Evolutionary conservation across 2,329 filamentous ascomycete species (phyloP).

Genomic region (Hypoxylon sp.): DNA sequence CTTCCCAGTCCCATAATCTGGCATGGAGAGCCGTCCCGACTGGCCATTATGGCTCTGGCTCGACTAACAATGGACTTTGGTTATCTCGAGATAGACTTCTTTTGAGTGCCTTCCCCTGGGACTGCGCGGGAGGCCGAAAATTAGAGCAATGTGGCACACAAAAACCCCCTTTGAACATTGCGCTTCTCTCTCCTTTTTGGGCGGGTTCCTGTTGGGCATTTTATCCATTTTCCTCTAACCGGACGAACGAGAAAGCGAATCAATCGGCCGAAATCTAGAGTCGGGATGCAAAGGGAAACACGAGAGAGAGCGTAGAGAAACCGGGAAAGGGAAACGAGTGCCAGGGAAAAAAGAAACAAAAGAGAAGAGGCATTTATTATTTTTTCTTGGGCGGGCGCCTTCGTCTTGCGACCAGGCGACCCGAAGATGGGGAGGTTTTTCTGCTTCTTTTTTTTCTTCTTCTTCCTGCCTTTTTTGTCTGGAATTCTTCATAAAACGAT

Average conservation of each 20-base stretch:
- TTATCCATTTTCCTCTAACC: conserved; percentile 24
- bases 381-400: conserved; percentile 27
- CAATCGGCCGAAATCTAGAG: conserved; percentile 38
- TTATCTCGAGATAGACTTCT: conserved; percentile 45
- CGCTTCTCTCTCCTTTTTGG: conserved; percentile 10
- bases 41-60: conserved; percentile 27
- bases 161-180: neutral
- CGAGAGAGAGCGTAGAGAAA: conserved; percentile 27
- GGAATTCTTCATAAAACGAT: conserved; percentile 44
- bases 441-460: conserved; percentile 29
- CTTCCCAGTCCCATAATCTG: conserved; percentile 18
- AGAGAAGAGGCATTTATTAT: conserved; percentile 33
- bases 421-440: conserved; percentile 27
- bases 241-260: conserved; percentile 30
- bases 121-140: conserved; percentile 30
- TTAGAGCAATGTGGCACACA: conserved; percentile 25
- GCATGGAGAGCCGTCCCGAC: conserved; percentile 21
- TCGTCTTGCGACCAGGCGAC: conserved; percentile 20
- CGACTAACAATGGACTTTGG: conserved; percentile 22
- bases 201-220: conserved; percentile 19
- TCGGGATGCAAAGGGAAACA: conserved; percentile 19
- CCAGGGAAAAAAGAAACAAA: conserved; percentile 21
- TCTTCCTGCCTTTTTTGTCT: conserved; percentile 18
- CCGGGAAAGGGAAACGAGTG: conserved; percentile 22
- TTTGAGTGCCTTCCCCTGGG: conserved; percentile 30